These are phyloP conservation scores for Beauveria sp. DNA, from an alignment of 2,329 filamentous ascomycete species.

Conservation along the genomic window DNA sequence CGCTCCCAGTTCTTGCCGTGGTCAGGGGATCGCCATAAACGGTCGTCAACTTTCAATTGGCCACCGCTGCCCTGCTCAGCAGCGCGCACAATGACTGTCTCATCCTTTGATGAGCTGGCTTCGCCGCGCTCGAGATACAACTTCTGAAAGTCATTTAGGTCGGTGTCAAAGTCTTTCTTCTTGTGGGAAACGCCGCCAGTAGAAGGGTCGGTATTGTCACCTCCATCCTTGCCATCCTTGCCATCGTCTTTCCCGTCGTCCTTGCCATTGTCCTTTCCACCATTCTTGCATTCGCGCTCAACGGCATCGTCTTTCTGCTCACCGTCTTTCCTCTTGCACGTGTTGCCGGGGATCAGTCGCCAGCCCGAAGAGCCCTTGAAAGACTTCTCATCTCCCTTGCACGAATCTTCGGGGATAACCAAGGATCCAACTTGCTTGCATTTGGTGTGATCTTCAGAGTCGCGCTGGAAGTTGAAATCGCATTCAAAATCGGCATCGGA, in stretches of 20 bases:
- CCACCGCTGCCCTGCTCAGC: slow-evolving; percentile 26
- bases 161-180: slow-evolving; percentile 54
- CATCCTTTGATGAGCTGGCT: slow-evolving; percentile 56
- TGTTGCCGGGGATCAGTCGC: slow-evolving; percentile 80
- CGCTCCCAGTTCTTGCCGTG: slow-evolving; percentile 81
- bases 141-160: slow-evolving; percentile 44
- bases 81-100: slow-evolving; percentile 57
- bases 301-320: slow-evolving; percentile 63
- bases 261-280: slow-evolving; percentile 43
- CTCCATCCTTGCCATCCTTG: slow-evolving; percentile 3
- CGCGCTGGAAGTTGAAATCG: slow-evolving; percentile 79
- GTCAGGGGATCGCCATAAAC: slow-evolving; percentile 68
- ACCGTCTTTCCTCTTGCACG: slow-evolving; percentile 54
- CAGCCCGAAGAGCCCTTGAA: slow-evolving; percentile 87
- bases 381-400: slow-evolving; percentile 58
- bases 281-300: slow-evolving; percentile 59
- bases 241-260: slow-evolving; percentile 49
- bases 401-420: slow-evolving; percentile 61
- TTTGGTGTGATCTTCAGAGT: slow-evolving; percentile 54
- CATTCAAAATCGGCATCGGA: slow-evolving; percentile 85
- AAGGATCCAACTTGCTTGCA: slow-evolving; percentile 61
- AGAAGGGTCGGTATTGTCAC: slow-evolving; percentile 35
- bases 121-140: slow-evolving; percentile 74
- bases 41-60: slow-evolving; percentile 34
- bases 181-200: slow-evolving; percentile 59